phyloP scores from a whole-genome alignment of 805 yeast genomes.

The Sugiyamaella boreocaroliniensis region DNA sequence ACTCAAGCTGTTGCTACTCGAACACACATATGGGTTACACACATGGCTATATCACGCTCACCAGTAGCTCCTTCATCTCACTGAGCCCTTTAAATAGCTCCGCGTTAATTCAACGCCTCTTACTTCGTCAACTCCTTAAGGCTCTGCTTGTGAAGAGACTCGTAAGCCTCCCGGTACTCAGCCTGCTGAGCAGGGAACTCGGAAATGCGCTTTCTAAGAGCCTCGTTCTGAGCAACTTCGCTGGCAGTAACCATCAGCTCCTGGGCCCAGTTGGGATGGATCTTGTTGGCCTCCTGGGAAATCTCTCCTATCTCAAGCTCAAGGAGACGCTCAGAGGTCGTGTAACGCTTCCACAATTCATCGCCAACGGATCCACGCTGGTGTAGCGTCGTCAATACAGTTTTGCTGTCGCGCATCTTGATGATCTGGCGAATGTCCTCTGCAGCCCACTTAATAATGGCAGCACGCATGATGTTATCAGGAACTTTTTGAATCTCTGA shows the following conservation, averaged over 20 bases:
- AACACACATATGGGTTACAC: too few relatives aligned
- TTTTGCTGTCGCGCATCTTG: conserved; percentile 72
- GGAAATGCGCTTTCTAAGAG: conserved; percentile 66
- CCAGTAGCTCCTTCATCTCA: too few relatives aligned
- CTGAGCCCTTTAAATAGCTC: neutral
- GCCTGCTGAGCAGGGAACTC: conserved; percentile 22
- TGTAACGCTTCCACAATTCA: conserved; percentile 73
- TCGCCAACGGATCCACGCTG: conserved; percentile 91
- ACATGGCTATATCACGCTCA: too few relatives aligned
- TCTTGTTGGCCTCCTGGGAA: conserved; percentile 63
- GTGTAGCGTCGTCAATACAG: conserved; percentile 61
- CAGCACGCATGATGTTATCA: conserved; percentile 68
- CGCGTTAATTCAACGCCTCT: neutral
- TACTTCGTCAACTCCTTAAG: conserved; percentile 11
- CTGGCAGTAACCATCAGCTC: conserved; percentile 70
- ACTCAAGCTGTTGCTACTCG: too few relatives aligned
- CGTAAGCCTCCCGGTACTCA: conserved; percentile 18
- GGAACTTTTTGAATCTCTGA: conserved; percentile 51
- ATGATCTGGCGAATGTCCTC: conserved; percentile 81
- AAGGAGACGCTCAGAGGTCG: conserved; percentile 67
- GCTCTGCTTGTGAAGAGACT: conserved; percentile 10
- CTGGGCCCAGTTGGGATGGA: conserved; percentile 76
- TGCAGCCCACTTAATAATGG: conserved; percentile 64
- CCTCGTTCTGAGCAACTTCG: conserved; percentile 89
- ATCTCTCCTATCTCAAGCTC: conserved; percentile 76